Evolutionary conservation across 106 monocot genomes (phyloP), one percentile per base, ranked within the genome.

Genomic region (Dendrobium officinale): DNA sequence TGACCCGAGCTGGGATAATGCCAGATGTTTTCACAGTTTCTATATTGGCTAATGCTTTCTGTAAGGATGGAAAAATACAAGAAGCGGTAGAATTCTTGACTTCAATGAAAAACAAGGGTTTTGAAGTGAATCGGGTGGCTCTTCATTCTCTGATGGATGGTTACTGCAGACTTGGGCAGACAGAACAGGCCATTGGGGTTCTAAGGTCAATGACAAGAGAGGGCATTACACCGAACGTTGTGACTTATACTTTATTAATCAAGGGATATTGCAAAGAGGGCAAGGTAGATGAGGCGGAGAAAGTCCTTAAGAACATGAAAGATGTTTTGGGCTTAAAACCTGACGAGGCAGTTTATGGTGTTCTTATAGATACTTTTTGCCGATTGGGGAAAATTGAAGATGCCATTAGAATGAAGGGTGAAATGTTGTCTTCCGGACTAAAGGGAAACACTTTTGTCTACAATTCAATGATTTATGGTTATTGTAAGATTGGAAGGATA

Each of bases 21-120:
- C 95, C 98, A 0, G 98, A 98, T 86, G 91, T 42, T 18, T 98
- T 84, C 84, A 95, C 85, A 1, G 81, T 95, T 55, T 89, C 98
- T 4, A 90, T 93, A 4, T 77, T 95, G 84, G 88, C 85, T 10
- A 91, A 95, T 88, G 91, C 95, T 58, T 91, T 89, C 72, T 94
- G 95, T 56, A 92, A 85, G 85, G 83, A 80, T 31, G 86, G 89
- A 5, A 56, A 75, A 37, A n/a, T 88, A 31, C 42, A 85, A 22
- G 81, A 80, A 75, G 98, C 91, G 72, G 43, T 9, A 41, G 67
- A 80, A 4, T 92, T 95, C 78, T 11, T 92, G 27, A 58, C 18
- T n/a, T 85, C 83, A 54, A 92, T 95, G 98, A 87, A 91, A 77
- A 88, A 59, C 47, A 87, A 81, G 73, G 90, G 92, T 4, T 88